phyloP scores from a whole-genome alignment of 2,329 filamentous ascomycete genomes.

The Claviceps cyperi region DNA sequence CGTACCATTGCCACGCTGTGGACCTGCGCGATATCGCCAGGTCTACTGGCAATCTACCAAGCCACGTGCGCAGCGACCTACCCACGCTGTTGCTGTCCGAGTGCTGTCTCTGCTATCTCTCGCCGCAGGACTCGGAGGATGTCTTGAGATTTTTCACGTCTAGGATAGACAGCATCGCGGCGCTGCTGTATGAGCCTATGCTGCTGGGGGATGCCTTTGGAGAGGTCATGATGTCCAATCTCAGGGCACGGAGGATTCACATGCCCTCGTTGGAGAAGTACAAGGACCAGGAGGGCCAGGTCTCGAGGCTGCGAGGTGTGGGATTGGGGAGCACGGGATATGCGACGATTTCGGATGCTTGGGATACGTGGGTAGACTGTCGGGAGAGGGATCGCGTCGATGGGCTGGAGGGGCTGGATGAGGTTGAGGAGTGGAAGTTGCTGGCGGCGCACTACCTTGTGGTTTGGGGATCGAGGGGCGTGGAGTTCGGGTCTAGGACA shows the following conservation, averaged over 20 bases:
- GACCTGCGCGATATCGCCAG: conserved; percentile 50
- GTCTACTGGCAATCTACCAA: conserved; percentile 3
- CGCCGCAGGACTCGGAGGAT: conserved; percentile 44
- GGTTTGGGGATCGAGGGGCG: conserved; percentile 66
- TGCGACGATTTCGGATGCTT: conserved; percentile 44
- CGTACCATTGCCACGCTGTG: conserved; percentile 46
- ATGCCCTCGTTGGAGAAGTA: conserved; percentile 73
- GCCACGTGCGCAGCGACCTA: conserved; percentile 33
- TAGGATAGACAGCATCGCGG: conserved; percentile 31
- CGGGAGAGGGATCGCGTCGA: conserved; percentile 70
- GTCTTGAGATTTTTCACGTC: conserved; percentile 52
- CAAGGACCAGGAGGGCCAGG: conserved; percentile 52
- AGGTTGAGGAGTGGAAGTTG: conserved; percentile 86
- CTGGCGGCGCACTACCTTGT: conserved; percentile 82
- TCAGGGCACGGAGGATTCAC: conserved; percentile 65
- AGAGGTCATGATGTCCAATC: conserved; percentile 79
- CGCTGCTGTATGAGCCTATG: conserved; percentile 83
- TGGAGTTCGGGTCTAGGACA: not conserved
- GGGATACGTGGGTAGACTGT: conserved; percentile 55
- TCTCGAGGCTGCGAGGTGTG: conserved; percentile 46
- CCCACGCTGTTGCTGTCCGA: conserved; percentile 86
- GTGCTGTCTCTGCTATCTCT: conserved; percentile 87
- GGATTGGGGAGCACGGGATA: conserved; percentile 42
- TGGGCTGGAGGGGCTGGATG: conserved; percentile 73
- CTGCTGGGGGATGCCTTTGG: conserved; percentile 76